Conservation (phyloP, 73 alveolate genomes). For the Symbiodinium pilosum region DNA sequence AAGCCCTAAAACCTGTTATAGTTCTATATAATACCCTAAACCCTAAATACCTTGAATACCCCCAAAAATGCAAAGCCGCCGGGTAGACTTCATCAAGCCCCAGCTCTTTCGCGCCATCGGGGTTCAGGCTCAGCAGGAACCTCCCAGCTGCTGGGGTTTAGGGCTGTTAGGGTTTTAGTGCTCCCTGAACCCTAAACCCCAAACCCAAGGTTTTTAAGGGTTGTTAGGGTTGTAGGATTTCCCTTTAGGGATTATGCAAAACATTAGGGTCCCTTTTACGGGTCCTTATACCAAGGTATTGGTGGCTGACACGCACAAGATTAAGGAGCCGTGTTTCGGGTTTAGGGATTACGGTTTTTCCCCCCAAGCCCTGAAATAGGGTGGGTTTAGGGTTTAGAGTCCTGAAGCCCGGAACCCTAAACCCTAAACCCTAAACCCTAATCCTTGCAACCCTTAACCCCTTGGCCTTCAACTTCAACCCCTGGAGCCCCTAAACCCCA, state of each 20-base stretch:
- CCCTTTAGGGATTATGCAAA: too few species aligned
- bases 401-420: too few species aligned
- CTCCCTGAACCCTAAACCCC: not conserved
- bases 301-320: not conserved
- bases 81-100: conserved; percentile 66
- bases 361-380: not conserved
- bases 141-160: not conserved
- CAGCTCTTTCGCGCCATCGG: conserved; percentile 40
- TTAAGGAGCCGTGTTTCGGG: not conserved
- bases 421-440: too few species aligned
- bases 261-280: not conserved
- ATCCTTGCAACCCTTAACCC: too few species aligned
- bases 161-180: not conserved
- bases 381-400: not conserved
- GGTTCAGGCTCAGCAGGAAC: conserved; percentile 49
- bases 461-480: too few species aligned
- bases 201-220: not conserved
- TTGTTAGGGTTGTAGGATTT: not conserved
- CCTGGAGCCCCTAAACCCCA: too few species aligned
- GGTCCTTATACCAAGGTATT: not conserved
- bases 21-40: too few species aligned
- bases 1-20: too few species aligned
- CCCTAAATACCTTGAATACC: too few species aligned
- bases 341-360: not conserved
- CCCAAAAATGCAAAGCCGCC: not conserved